phyloP scores from a whole-genome alignment of 179 eudicot species.

The Amaranthus tricolor region DNA sequence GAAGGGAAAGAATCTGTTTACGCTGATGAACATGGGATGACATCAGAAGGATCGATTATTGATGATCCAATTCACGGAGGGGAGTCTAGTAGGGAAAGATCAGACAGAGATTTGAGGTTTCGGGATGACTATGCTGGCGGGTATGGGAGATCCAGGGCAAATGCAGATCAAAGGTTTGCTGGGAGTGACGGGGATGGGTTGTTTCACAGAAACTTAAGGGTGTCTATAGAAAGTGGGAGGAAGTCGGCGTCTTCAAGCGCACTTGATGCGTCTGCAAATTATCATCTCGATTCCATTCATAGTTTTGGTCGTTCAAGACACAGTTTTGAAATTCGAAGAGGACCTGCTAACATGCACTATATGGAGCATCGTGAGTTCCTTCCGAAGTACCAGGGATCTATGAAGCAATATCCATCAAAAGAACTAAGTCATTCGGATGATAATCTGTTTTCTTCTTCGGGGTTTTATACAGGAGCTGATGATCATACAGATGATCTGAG shows the following conservation, averaged over 20 bases:
- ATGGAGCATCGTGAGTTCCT: slow-evolving; percentile 63
- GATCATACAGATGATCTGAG: slow-evolving; percentile 31
- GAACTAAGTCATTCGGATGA: slow-evolving; percentile 47
- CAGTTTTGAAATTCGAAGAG: slow-evolving; percentile 30
- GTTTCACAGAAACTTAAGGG: slow-evolving; percentile 15
- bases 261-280: slow-evolving; percentile 46
- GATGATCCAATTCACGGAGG: slow-evolving; percentile 18
- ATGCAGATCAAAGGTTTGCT: slow-evolving; percentile 22
- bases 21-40: slow-evolving; percentile 26
- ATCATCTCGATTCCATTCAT: slow-evolving; percentile 27
- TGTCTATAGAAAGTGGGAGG: slow-evolving; percentile 25
- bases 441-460: slow-evolving; percentile 21
- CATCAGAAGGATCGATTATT: slow-evolving; percentile 21
- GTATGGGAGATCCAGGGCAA: slow-evolving; percentile 34
- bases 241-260: slow-evolving; percentile 32
- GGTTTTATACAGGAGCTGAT: slow-evolving; percentile 27
- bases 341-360: slow-evolving; percentile 40
- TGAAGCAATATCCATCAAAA: slow-evolving; percentile 21
- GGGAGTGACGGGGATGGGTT: slow-evolving; percentile 27
- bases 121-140: slow-evolving; percentile 28
- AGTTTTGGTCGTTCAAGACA: slow-evolving; percentile 41
- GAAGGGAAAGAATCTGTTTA: slow-evolving; percentile 19
- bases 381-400: slow-evolving; percentile 54
- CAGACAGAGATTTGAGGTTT: slow-evolving; percentile 27
- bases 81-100: slow-evolving; percentile 24